A percentile compares a stretch with the other conserved stretches of the same genome.
Evolutionary conservation across 1,139 yeast genomes (phyloP).

Genomic region (Citeromyces hawaiiensis): DNA sequence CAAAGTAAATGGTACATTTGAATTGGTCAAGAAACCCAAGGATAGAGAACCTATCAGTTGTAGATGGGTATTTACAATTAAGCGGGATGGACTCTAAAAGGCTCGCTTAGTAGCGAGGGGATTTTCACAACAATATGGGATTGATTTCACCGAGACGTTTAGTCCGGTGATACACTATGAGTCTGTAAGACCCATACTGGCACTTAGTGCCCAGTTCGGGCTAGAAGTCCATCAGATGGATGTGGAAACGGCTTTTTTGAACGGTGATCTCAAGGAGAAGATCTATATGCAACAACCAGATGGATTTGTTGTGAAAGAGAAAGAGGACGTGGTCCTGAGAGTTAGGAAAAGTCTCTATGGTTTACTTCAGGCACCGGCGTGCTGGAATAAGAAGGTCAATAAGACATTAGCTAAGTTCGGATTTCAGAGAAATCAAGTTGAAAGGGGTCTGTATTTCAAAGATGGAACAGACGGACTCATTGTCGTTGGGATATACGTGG

Average conservation of each 20-base stretch:
- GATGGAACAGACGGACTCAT: background rate
- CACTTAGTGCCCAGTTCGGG: slow-evolving; percentile 4
- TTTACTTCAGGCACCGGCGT: slow-evolving; percentile 12
- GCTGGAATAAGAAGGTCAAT: slow-evolving; percentile 9
- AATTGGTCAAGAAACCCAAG: background rate
- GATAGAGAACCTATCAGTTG: slow-evolving; percentile 1
- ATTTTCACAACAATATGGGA: slow-evolving; percentile 1
- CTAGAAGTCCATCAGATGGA: too few relatives aligned
- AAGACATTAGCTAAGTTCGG: too few relatives aligned
- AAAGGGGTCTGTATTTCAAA: background rate
- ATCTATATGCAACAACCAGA: slow-evolving; percentile 10
- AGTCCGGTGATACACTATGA: background rate
- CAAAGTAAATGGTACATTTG: background rate
- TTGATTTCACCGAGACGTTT: slow-evolving; percentile 1
- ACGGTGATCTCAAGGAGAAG: slow-evolving; percentile 10
- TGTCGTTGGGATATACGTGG: background rate
- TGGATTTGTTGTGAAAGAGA: slow-evolving; percentile 6
- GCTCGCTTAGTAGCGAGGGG: slow-evolving; percentile 1
- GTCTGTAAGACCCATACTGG: background rate
- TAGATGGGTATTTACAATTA: slow-evolving; percentile 1
- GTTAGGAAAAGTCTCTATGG: slow-evolving; percentile 12
- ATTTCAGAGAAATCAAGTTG: background rate
- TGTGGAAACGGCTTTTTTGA: slow-evolving; percentile 6
- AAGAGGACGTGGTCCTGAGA: slow-evolving; percentile 6
- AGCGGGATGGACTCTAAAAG: background rate